Evolutionary conservation across 331 rosid genomes (phyloP), one percentile per base, ranked within the genome.

Genomic region (Quercus phellos): DNA sequence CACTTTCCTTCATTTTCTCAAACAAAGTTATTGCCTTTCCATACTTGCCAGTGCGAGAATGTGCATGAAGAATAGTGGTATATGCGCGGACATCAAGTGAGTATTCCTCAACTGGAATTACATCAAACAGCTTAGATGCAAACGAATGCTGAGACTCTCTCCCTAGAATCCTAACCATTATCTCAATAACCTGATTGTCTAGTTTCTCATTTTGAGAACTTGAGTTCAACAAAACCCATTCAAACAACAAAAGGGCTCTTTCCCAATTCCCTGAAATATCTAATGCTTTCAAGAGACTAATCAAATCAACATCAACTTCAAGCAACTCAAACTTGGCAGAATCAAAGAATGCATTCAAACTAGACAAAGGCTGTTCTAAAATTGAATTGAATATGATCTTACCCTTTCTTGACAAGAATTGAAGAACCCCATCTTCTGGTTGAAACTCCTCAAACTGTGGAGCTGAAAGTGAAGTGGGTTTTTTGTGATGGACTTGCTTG

Each of bases 91-190:
- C 85, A 81, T 91, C 98, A 17, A 94, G 89, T 4, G 89, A 87
- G 82, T 90, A 94, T 58, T 87, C 87, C 67, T 90, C 98, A 55
- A 94, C 67, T 35, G 96, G 90, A 84, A 94, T 89, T 77, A 75
- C 83, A 73, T 92, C 94, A 75, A 94, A 92, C 87, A 94, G 38
- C 84, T 87, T 91, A 12, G 87, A 86, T 32, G 98, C 97, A 85
- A 86, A 79, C 5, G 88, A 85, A 84, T 95, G 91, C 84, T 93
- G 97, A 2, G 99, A 95, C 79, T 95, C 96, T 70, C 92, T 91
- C 27, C 98, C 98, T 46, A 95, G 83, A 51, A 95, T 90, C 63
- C 90, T 89, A 78, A 90, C 89, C 89, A 92, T 85, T 16, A 90
- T 67, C 76, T 95, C 99, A 77, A 93, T 77, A 78, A 83, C 84